Conservation (phyloP, 805 yeast species). For the Hanseniaspora lindneri region DNA sequence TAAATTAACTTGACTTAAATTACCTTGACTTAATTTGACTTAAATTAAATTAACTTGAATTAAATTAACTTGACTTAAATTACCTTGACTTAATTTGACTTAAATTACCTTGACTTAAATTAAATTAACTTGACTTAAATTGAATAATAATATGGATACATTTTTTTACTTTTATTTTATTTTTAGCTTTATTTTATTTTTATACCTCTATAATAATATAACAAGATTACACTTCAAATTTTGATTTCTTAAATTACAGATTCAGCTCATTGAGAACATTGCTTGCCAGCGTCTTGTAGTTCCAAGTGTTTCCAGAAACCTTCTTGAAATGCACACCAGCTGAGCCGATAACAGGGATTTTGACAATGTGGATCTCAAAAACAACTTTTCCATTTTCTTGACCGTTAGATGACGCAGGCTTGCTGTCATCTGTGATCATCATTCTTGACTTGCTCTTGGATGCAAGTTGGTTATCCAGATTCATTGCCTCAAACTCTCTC, state of each 20-base stretch:
- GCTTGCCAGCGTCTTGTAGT: conserved; percentile 81
- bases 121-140: no score
- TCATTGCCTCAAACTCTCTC: conserved; percentile 2
- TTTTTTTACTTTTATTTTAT: no score
- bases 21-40: no score
- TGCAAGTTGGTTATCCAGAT: conserved; percentile 3
- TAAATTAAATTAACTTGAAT: no score
- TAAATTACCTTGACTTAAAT: no score
- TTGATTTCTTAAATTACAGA: conserved; percentile 28
- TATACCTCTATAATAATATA: no score
- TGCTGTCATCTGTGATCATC: conserved; percentile 22
- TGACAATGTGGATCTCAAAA: conserved; percentile 84
- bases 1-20: no score
- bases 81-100: no score
- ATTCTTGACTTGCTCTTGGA: background rate
- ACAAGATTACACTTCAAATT: background rate
- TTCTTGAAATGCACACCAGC: conserved; percentile 94
- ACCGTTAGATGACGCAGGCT: conserved; percentile 17
- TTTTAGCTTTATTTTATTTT: no score
- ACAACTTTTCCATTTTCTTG: conserved; percentile 49
- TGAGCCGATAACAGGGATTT: conserved; percentile 78
- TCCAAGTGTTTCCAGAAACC: conserved; percentile 87
- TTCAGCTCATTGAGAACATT: conserved; percentile 65
- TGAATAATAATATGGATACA: no score
- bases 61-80: no score